Evolutionary conservation across 371 early-diverging fungal genomes (phyloP).

Genomic region (Cladochytrium tenue): DNA sequence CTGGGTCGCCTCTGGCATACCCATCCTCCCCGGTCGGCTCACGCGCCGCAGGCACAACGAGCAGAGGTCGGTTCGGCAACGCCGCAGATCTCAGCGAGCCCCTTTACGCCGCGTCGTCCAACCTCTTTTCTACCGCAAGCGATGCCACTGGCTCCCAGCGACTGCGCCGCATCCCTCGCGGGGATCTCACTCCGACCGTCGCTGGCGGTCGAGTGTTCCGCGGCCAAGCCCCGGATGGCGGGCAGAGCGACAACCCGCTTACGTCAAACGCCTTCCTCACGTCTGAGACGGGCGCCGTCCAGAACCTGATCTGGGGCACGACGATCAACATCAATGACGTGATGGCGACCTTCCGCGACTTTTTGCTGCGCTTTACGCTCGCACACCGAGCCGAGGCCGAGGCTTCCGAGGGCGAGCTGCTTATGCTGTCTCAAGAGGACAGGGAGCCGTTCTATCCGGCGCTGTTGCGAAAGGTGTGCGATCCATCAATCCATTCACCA

Average conservation of each 20-base stretch:
- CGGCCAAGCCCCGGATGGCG: too few relatives aligned
- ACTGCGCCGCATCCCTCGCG: not conserved
- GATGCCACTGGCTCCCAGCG: not conserved
- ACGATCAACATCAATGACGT: slow-evolving; percentile 93
- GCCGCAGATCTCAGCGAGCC: not conserved
- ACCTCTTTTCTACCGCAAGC: too few relatives aligned
- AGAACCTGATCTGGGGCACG: slow-evolving; percentile 95
- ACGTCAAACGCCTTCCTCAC: slow-evolving; percentile 9
- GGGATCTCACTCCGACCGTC: too few relatives aligned
- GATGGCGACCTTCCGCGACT: slow-evolving; percentile 85
- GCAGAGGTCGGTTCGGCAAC: not conserved
- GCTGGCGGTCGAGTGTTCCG: too few relatives aligned
- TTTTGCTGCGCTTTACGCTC: slow-evolving; percentile 76
- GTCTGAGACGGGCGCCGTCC: not conserved
- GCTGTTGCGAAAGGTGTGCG: slow-evolving; percentile 54
- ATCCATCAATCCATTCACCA: not conserved
- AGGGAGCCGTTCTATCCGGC: slow-evolving; percentile 70
- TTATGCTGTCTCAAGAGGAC: slow-evolving; percentile 46
- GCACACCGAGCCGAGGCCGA: slow-evolving; percentile 38
- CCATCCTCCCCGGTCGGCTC: not conserved
- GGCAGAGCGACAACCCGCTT: too few relatives aligned
- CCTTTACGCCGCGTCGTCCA: not conserved
- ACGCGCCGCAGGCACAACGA: not conserved
- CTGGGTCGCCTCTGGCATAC: not conserved
- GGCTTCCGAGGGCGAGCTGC: not conserved